Conservation (phyloP, 352 stramenopile species). For the Phytophthora idaei region DNA sequence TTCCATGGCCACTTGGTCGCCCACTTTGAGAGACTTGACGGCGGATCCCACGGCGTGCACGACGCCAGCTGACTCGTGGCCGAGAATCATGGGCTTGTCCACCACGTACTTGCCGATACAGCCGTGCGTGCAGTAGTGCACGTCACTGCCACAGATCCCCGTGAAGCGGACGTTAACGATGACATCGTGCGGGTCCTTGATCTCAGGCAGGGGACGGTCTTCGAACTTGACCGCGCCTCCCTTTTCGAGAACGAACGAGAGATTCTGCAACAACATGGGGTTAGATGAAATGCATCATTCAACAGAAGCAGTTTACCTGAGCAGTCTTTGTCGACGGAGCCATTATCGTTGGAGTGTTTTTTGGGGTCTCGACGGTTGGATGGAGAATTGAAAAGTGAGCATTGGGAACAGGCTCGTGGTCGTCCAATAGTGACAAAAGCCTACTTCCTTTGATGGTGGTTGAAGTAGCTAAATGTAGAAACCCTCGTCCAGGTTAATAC, state of each 20-base stretch:
- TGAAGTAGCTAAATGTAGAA: no score
- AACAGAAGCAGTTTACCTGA: no score
- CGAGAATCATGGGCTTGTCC: conserved; percentile 32
- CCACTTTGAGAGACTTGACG: conserved; percentile 30
- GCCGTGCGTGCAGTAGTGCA: conserved; percentile 41
- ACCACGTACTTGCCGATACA: conserved; percentile 39
- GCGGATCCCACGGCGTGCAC: conserved; percentile 31
- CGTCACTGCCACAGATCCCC: conserved; percentile 36
- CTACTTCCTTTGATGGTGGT: no score
- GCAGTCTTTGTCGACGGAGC: no score
- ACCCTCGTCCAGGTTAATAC: no score
- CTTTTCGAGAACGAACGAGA: conserved; percentile 35
- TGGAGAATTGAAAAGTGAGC: no score
- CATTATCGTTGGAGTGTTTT: no score
- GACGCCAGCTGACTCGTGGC: conserved; percentile 34
- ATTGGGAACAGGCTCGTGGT: no score
- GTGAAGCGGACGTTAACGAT: conserved; percentile 37
- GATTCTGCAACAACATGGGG: conserved; percentile 12
- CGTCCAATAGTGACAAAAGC: no score
- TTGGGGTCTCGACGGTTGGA: no score
- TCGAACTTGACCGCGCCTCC: conserved; percentile 33
- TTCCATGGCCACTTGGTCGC: conserved; percentile 37
- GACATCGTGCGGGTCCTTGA: conserved; percentile 31
- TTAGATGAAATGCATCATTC: no score
- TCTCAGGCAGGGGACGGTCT: conserved; percentile 29